These are phyloP conservation scores for Circinella minor DNA, from an alignment of 371 early-diverging fungal genomes.

Conservation along the genomic window DNA sequence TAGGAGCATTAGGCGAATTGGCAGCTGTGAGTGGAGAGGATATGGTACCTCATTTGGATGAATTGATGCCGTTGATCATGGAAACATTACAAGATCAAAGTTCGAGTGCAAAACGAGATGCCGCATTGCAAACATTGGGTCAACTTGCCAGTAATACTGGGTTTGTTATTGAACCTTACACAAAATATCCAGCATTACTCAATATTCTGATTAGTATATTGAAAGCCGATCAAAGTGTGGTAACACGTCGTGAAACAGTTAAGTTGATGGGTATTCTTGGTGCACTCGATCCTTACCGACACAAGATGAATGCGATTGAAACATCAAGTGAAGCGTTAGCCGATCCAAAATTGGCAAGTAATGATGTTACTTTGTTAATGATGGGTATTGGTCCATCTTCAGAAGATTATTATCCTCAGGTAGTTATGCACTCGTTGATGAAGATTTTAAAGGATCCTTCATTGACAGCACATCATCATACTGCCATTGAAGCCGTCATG, in stretches of 20 bases:
- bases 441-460: constrained; percentile 88
- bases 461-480: constrained; percentile 81
- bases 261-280: constrained; percentile 94
- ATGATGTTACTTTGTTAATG: constrained; percentile 70
- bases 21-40: constrained; percentile 88
- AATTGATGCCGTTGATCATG: constrained; percentile 86
- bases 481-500: constrained; percentile 92
- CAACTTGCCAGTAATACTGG: constrained; percentile 88
- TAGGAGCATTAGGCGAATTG: constrained; percentile 90
- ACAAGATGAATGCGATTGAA: constrained; percentile 70
- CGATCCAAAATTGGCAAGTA: constrained; percentile 62
- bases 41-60: constrained; percentile 80
- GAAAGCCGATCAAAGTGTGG: constrained; percentile 77
- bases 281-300: constrained; percentile 94
- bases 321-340: constrained; percentile 61
- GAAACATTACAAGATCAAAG: constrained; percentile 93
- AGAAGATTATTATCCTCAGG: constrained; percentile 87
- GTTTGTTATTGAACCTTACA: constrained; percentile 91
- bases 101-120: constrained; percentile 83
- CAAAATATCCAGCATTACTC: constrained; percentile 87
- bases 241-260: constrained; percentile 84
- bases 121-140: constrained; percentile 86
- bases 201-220: constrained; percentile 81
- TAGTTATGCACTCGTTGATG: constrained; percentile 90
- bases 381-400: constrained; percentile 77